These are phyloP conservation scores for Chrysoporthe cubensis DNA, from an alignment of 2,329 filamentous ascomycete genomes.

Conservation along the genomic window DNA sequence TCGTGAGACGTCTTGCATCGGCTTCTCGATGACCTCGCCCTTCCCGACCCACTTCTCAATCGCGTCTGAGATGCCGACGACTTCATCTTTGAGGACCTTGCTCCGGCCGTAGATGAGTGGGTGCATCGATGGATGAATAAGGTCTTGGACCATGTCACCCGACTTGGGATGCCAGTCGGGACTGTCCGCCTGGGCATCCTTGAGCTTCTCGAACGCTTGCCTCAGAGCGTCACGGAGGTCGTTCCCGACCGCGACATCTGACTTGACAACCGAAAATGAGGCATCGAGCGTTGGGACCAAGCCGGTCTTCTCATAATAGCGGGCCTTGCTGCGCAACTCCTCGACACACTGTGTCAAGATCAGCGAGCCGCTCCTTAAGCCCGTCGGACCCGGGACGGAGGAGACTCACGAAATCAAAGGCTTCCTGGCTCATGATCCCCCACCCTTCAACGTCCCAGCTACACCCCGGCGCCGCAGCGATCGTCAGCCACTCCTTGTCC, in stretches of 20 bases:
- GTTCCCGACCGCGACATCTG: constrained; percentile 15
- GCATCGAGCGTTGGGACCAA: constrained; percentile 24
- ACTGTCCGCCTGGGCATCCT: constrained; percentile 43
- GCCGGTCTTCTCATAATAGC: constrained; percentile 18
- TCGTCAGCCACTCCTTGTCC: constrained; percentile 28
- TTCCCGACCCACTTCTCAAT: constrained; percentile 22
- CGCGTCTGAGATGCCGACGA: constrained; percentile 10
- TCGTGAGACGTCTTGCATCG: too few relatives aligned
- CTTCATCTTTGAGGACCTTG: constrained; percentile 31
- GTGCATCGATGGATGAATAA: constrained; percentile 59
- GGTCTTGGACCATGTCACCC: constrained; percentile 52
- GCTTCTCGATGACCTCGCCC: constrained; percentile 12
- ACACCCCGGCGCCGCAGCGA: constrained; percentile 14
- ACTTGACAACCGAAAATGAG: constrained; percentile 20
- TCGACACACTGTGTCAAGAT: constrained; percentile 18
- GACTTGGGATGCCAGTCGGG: constrained; percentile 58
- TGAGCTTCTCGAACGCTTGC: constrained; percentile 36
- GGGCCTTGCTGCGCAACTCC: constrained; percentile 29
- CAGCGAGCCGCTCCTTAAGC: not conserved
- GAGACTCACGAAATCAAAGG: constrained; percentile 22
- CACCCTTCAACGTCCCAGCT: constrained; percentile 5
- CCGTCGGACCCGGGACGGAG: not conserved
- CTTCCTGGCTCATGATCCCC: constrained; percentile 38
- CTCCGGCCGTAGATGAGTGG: constrained; percentile 51
- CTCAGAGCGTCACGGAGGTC: constrained; percentile 23